Evolutionary conservation across 2,329 filamentous ascomycete species (phyloP), one percentile per base, ranked within the genome.

Genomic region (Colletotrichum paranaense): DNA sequence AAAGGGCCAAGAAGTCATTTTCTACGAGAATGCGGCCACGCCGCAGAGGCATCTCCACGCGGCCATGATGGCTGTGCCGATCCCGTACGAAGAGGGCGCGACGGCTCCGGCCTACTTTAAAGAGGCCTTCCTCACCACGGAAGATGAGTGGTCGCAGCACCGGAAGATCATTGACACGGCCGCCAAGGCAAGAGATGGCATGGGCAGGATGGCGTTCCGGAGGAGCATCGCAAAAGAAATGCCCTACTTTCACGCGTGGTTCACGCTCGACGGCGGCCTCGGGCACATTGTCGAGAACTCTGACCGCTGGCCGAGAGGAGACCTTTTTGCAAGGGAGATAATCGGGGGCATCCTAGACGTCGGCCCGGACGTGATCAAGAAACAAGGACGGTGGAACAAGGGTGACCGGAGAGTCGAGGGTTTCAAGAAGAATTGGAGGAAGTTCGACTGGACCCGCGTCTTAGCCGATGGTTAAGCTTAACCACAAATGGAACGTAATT

Each of bases 211-310:
- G 66, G 95, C 97, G 1, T 99, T 99, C 81, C 89, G 96, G 1
- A 89, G 92, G 69, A 93, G 90, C 24, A 87, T 99, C 74, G 94
- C 94, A 14, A 98, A 97, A 84, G 96, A 99, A 85, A 96, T 97
- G 94, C 96, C 97, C 0, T 99, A 99, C 82, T 99, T 99, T 79
- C 97, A 99, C 81, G 96, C 92, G 24, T 99, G 96, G 95, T 98
- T 98, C 80, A 90, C 91, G 65, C 86, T 99, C 1, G 95, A 99
- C 80, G 97, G 97, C 2, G 97, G 97, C 0, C 84, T 99, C 76
- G 97, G 95, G 0, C 97, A 99, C 81, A 87, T 99, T 9, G 94
- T 99, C 0, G 97, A 99, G 83, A 94, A 99, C 77, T 86, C 91
- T 32, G 89, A 91, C 62, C 87, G 92, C 63, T 99, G 97, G 97